phyloP scores from a whole-genome alignment of 2,329 filamentous ascomycete species.

The Colletotrichum liaoningense region DNA sequence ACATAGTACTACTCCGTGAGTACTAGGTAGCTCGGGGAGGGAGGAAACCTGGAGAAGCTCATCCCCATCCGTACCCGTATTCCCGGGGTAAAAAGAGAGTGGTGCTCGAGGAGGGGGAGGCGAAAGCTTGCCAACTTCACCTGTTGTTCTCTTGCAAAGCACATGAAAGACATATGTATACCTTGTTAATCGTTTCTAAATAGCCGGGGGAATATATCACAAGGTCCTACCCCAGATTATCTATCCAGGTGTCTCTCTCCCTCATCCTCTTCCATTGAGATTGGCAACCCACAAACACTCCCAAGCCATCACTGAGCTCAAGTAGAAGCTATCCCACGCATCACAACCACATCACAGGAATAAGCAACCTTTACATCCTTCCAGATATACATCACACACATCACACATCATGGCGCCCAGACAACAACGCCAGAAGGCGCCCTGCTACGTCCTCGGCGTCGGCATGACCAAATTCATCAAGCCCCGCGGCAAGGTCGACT shows the following conservation, averaged over 20 bases:
- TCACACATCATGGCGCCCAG: slow-evolving; percentile 58
- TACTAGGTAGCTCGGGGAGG: not conserved
- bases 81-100: not conserved
- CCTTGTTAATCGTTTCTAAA: not conserved
- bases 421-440: slow-evolving; percentile 57
- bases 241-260: not conserved
- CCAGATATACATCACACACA: not conserved
- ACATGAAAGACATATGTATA: not conserved
- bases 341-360: not conserved
- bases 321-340: not conserved
- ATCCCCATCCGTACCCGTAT: not conserved
- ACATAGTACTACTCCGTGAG: no score
- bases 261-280: not conserved
- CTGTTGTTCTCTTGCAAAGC: not conserved
- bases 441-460: slow-evolving; percentile 91
- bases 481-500: slow-evolving; percentile 92
- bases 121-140: slow-evolving; percentile 24
- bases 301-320: not conserved
- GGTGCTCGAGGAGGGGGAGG: slow-evolving; percentile 14
- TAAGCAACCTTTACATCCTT: not conserved
- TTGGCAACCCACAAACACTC: not conserved
- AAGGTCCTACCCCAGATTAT: not conserved
- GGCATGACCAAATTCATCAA: slow-evolving; percentile 99
- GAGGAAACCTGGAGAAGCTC: slow-evolving; percentile 36
- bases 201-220: slow-evolving; percentile 1